Percentiles rank a stretch among this genome's conserved stretches.
phyloP scores from a whole-genome alignment of 2,329 filamentous ascomycete species.

The Lachnellula occidentalis region DNA sequence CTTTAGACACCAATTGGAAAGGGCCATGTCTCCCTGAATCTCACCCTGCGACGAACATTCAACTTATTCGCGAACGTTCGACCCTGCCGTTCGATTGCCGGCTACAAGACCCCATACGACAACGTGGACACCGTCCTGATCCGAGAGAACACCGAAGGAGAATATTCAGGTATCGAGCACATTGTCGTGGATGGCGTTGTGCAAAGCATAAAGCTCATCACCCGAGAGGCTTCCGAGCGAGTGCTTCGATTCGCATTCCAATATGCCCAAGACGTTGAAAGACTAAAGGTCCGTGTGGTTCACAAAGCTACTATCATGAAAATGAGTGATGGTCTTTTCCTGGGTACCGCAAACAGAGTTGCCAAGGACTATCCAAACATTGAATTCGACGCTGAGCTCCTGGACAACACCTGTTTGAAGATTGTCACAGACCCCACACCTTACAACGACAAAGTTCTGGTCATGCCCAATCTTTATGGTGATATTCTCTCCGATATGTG shows the following conservation, averaged over 20 bases:
- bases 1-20: conserved; percentile 87
- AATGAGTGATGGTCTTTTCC: conserved; percentile 98
- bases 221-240: conserved; percentile 86
- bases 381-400: conserved; percentile 94
- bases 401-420: conserved; percentile 99
- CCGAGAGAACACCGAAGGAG: conserved; percentile 98
- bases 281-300: conserved; percentile 93
- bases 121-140: conserved; percentile 95
- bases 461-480: conserved; percentile 97
- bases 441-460: conserved; percentile 99
- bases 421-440: conserved; percentile 94
- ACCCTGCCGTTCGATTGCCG: conserved; percentile 92
- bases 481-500: conserved; percentile 99
- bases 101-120: conserved; percentile 98
- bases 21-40: conserved; percentile 97
- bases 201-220: conserved; percentile 99
- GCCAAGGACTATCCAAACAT: conserved; percentile 94
- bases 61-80: conserved; percentile 99
- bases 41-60: conserved; percentile 97
- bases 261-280: conserved; percentile 87
- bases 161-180: conserved; percentile 99
- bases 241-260: conserved; percentile 98
- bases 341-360: conserved; percentile 77
- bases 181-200: conserved; percentile 96
- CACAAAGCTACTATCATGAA: conserved; percentile 99